These are phyloP conservation scores for Dimocarpus longan DNA, from an alignment of 345 rosid species.

Conservation along the genomic window DNA sequence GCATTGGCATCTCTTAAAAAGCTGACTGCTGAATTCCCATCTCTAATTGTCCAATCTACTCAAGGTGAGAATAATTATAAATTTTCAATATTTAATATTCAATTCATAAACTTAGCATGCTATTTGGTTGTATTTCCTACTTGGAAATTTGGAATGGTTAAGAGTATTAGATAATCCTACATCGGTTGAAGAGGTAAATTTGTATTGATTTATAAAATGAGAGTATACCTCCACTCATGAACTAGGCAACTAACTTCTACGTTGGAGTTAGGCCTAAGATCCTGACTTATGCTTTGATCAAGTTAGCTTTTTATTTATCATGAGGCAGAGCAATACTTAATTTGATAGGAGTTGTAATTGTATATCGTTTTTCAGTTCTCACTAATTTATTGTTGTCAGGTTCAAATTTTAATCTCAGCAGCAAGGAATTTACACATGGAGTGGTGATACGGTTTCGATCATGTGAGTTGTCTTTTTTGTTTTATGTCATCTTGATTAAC, in stretches of 20 bases:
- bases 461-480: slow-evolving; percentile 36
- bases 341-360: neutral
- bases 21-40: slow-evolving; percentile 55
- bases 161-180: neutral
- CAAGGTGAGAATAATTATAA: slow-evolving; percentile 49
- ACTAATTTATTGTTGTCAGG: slow-evolving; percentile 44
- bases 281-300: neutral
- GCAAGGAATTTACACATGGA: slow-evolving; percentile 70
- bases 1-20: slow-evolving; percentile 62
- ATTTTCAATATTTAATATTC: neutral
- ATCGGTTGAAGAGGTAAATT: too few relatives aligned
- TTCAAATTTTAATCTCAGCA: slow-evolving; percentile 64
- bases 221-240: too few relatives aligned
- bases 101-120: slow-evolving; percentile 7
- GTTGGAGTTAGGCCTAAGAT: too few relatives aligned
- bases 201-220: too few relatives aligned
- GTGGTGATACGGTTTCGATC: slow-evolving; percentile 72
- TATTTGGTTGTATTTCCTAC: neutral
- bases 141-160: neutral
- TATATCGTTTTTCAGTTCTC: slow-evolving; percentile 6
- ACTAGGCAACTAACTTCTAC: too few relatives aligned
- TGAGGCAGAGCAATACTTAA: neutral
- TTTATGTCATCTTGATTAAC: slow-evolving; percentile 3
- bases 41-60: slow-evolving; percentile 74
- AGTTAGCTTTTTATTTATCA: neutral